Base-by-base conservation (phyloP, 495 filamentous ascomycete species). In the Trichoderma erinaceum region DNA sequence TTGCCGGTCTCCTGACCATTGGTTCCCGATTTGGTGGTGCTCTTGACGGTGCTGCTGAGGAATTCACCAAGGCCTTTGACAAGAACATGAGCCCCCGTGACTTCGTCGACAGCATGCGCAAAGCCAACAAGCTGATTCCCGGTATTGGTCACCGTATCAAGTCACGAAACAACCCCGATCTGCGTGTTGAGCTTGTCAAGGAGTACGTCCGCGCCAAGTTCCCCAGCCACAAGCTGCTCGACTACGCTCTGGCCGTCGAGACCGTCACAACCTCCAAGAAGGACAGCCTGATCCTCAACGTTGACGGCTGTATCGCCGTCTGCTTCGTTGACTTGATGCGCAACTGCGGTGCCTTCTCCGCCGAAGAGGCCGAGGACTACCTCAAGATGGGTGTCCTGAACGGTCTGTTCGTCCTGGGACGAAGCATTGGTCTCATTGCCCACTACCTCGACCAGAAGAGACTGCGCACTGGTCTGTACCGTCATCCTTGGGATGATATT, bases 371-470 rank as follows among this genome's bases (percentile, higher is more conserved):
- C 64, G 90, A 92, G 78, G 90, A 92, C 77, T 92, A 92, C 83
- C 83, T 92, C 69, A 78, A 80, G 79, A 99, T 97, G 91, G 95
- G 95, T 83, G 95, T 99, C 65, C 88, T 99, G 71, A 99, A 99
- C 86, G 95, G 95, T 82, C 90, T 99, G 66, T 99, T 99, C 86
- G 95, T 99, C 27, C 87, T 99, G 63, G 95, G 95, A 69, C 88
- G 95, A 72, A 90, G 86, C 79, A 99, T 99, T 73, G 95, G 95
- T 91, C 84, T 99, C 72, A 99, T 98, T 89, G 95, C 95, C 71
- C 95, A 99, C 84, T 97, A 93, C 87, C 90, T 99, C 72, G 95
- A 99, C 81, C 95, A 99, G 86, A 99, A 99, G 92, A 87, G 95
- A 78, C 86, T 99, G 79, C 88, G 93, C 74, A 99, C 95, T 73